A percentile compares a stretch with the other conserved stretches of the same genome.
Conservation (phyloP, 768 basidiomycete species). For the Peribolospora baueri region DNA sequence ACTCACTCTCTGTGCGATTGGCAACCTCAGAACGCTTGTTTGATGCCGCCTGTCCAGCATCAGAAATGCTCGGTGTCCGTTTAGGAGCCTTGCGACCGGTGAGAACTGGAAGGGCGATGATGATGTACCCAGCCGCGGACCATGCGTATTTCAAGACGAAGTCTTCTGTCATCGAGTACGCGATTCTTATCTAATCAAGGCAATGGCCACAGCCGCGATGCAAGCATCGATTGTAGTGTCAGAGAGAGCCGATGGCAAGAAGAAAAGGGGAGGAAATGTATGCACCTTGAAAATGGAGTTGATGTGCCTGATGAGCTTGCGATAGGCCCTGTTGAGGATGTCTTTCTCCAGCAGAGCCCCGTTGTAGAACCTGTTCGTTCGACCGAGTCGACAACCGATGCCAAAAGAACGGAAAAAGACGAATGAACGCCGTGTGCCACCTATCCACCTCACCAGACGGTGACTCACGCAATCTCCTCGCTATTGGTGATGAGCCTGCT, state of each 20-base stretch:
- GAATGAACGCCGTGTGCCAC: neutral
- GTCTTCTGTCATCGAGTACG: conserved; percentile 83
- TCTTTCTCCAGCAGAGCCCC: conserved; percentile 61
- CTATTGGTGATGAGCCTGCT: conserved; percentile 63
- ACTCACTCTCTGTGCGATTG: conserved; percentile 29
- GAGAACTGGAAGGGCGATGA: conserved; percentile 75
- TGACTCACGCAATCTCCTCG: conserved; percentile 68
- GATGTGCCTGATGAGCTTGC: conserved; percentile 54
- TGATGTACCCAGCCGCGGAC: conserved; percentile 73
- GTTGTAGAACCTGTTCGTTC: conserved; percentile 49
- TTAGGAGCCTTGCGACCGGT: conserved; percentile 19
- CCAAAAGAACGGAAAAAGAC: neutral
- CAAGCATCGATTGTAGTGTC: neutral
- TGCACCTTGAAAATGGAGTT: conserved; percentile 71
- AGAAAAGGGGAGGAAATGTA: neutral
- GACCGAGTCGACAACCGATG: neutral
- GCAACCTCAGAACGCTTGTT: conserved; percentile 20
- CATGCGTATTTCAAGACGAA: conserved; percentile 90
- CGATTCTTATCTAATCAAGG: conserved; percentile 44
- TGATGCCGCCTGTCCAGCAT: neutral
- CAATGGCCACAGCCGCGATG: neutral
- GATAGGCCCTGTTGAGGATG: conserved; percentile 53
- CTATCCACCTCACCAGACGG: neutral
- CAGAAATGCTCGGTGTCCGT: neutral
- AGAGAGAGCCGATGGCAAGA: neutral